Evolutionary conservation across 2,329 filamentous ascomycete species (phyloP).

Genomic region (Fusarium anguioides): DNA sequence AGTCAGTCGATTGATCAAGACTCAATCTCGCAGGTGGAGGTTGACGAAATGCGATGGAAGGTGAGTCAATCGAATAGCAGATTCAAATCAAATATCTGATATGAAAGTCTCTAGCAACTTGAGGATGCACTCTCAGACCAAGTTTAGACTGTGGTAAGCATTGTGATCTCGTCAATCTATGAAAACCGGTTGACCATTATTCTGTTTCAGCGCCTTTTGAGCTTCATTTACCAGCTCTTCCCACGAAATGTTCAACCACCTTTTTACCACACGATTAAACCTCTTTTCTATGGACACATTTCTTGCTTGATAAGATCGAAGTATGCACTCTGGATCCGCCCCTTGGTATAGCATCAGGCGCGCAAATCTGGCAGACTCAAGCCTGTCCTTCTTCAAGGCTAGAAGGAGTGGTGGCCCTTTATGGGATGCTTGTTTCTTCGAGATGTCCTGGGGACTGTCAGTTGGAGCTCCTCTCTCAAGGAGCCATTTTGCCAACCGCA

Average conservation of each 20-base stretch:
- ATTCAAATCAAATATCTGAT: too few species aligned
- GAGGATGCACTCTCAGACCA: constrained; percentile 34
- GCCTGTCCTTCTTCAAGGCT: not conserved
- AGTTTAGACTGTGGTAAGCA: too few species aligned
- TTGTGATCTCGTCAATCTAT: too few species aligned
- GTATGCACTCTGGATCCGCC: constrained; percentile 1
- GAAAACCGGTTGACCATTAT: not conserved
- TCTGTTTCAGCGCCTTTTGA: not conserved
- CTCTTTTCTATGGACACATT: not conserved
- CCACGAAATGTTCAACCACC: constrained; percentile 16
- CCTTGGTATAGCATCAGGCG: constrained; percentile 5
- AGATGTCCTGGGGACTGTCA: not conserved
- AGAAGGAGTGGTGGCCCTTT: not conserved
- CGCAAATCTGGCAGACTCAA: constrained; percentile 3
- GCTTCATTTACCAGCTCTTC: constrained; percentile 7
- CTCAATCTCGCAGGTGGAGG: too few species aligned
- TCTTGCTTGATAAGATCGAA: too few species aligned
- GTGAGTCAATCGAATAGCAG: too few species aligned
- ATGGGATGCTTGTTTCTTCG: too few species aligned
- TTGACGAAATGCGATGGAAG: too few species aligned
- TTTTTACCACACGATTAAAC: not conserved
- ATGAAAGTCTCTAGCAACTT: too few species aligned
- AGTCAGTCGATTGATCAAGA: too few species aligned
- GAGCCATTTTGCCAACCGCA: not conserved
- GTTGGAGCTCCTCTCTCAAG: not conserved